These are phyloP conservation scores for Moesziomyces sp. DNA, from an alignment of 1,284 basidiomycete genomes.

Conservation along the genomic window DNA sequence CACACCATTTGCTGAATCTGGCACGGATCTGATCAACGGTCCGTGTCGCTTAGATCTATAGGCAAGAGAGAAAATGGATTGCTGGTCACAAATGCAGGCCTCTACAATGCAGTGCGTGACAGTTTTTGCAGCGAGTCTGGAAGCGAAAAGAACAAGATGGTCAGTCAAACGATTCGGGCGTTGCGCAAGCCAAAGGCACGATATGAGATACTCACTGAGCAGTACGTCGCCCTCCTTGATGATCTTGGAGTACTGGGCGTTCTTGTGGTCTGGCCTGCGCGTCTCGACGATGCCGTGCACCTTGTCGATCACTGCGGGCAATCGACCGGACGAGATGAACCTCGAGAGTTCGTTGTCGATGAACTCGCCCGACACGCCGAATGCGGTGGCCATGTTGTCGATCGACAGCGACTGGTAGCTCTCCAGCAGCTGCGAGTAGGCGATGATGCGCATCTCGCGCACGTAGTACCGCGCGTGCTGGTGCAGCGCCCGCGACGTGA, in stretches of 20 bases:
- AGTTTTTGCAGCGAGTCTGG: constrained; percentile 66
- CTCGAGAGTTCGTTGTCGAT: constrained; percentile 87
- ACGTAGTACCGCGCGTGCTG: constrained; percentile 91
- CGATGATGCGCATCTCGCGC: constrained; percentile 95
- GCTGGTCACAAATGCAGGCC: not conserved
- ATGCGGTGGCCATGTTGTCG: constrained; percentile 84
- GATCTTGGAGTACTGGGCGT: constrained; percentile 88
- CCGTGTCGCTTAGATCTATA: not conserved
- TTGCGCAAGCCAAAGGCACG: too few relatives aligned
- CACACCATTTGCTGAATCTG: not conserved
- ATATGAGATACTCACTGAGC: constrained; percentile 70
- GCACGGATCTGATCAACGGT: not conserved
- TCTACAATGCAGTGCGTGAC: constrained; percentile 64
- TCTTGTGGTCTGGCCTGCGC: constrained; percentile 84
- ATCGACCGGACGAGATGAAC: constrained; percentile 89
- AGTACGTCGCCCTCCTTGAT: constrained; percentile 88
- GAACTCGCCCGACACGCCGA: constrained; percentile 88
- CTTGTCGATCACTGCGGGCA: constrained; percentile 93
- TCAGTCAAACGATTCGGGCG: not conserved
- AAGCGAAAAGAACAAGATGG: not conserved
- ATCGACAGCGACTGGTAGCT: constrained; percentile 90
- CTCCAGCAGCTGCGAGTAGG: constrained; percentile 91
- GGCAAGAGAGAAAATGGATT: not conserved
- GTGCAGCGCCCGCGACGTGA: constrained; percentile 84
- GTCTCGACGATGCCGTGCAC: constrained; percentile 90